Conservation (phyloP, 768 basidiomycete genomes). For the Rhodotorula kratochvilovae region DNA sequence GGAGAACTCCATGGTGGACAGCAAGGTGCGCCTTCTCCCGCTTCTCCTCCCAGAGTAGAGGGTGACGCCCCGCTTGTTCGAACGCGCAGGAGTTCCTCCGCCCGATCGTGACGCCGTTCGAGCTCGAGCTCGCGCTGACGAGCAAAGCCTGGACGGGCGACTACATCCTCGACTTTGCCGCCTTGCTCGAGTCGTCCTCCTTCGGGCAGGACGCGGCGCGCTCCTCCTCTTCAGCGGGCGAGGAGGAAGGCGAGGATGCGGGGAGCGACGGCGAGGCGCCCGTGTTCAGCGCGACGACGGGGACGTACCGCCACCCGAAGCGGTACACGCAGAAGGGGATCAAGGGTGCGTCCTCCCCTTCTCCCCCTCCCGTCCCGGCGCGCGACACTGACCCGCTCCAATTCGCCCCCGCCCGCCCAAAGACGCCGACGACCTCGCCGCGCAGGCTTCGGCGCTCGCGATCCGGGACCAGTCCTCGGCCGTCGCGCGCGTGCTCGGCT, state of each 20-base stretch:
- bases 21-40: slow-evolving; percentile 54
- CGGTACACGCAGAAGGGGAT: slow-evolving; percentile 53
- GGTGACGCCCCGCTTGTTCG: neutral
- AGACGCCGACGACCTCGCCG: slow-evolving; percentile 36
- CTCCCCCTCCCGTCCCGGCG: neutral
- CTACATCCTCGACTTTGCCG: slow-evolving; percentile 39
- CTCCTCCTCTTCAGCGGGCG: slow-evolving; percentile 50
- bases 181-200: slow-evolving; percentile 34
- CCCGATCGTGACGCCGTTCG: slow-evolving; percentile 91
- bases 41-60: neutral
- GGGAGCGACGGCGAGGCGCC: slow-evolving; percentile 61
- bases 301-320: slow-evolving; percentile 74
- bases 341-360: slow-evolving; percentile 16
- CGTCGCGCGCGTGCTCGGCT: slow-evolving; percentile 31
- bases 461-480: slow-evolving; percentile 30
- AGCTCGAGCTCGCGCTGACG: slow-evolving; percentile 74
- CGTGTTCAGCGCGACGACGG: slow-evolving; percentile 77
- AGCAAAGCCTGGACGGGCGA: slow-evolving; percentile 67
- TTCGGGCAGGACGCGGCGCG: slow-evolving; percentile 63
- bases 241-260: slow-evolving; percentile 25
- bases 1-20: slow-evolving; percentile 75
- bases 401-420: too few relatives aligned
- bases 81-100: slow-evolving; percentile 70
- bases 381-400: neutral
- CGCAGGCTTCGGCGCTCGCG: slow-evolving; percentile 32